Evolutionary conservation across 495 filamentous ascomycete genomes (phyloP).

Genomic region (Podospora bellae-mahoneyi): DNA sequence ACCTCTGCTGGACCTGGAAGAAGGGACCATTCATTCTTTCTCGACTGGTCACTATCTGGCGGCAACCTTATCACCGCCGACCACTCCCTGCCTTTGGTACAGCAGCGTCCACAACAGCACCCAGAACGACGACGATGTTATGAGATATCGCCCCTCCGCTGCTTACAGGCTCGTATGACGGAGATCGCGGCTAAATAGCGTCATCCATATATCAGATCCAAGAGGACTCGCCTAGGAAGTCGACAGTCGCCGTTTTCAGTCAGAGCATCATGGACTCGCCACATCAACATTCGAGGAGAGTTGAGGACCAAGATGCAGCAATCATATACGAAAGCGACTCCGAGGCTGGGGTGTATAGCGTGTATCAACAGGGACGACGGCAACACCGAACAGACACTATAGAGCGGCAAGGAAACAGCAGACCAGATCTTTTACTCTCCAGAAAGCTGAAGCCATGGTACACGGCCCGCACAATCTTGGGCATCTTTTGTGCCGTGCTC

Average conservation of each 20-base stretch:
- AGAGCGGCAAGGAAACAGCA: not conserved
- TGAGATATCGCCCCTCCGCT: not conserved
- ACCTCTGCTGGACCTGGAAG: not conserved
- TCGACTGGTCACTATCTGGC: not conserved
- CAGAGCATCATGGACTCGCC: not conserved
- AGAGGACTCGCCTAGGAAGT: not conserved
- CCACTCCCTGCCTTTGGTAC: not conserved
- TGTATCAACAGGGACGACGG: not conserved
- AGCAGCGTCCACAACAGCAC: not conserved
- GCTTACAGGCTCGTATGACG: not conserved
- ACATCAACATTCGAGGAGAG: not conserved
- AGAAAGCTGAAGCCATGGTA: conserved; percentile 6
- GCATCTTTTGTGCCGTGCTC: conserved; percentile 13
- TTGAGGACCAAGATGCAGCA: not conserved
- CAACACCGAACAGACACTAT: not conserved
- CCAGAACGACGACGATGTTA: not conserved
- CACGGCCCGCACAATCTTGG: conserved; percentile 18
- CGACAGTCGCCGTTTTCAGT: not conserved
- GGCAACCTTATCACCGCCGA: not conserved
- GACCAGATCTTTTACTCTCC: not conserved
- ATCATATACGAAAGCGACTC: not conserved
- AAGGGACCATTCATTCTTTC: not conserved
- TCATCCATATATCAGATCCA: not conserved
- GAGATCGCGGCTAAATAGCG: not conserved
- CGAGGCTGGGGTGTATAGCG: not conserved